phyloP scores from a whole-genome alignment of 768 basidiomycete species.

The Podaxis sp. region DNA sequence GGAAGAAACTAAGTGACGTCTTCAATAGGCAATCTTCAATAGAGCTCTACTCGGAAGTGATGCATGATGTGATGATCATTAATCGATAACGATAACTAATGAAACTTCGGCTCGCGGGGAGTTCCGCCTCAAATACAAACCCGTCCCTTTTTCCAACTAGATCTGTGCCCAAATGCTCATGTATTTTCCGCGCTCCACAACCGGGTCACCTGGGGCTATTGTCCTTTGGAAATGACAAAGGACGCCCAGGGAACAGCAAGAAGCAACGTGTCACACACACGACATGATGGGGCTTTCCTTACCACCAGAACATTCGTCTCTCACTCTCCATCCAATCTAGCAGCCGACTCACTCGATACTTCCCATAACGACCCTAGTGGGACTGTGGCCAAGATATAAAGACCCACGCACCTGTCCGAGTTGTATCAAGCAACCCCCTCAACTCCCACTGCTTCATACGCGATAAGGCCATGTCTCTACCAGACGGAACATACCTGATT shows the following conservation, averaged over 20 bases:
- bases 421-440: background rate
- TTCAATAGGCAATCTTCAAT: background rate
- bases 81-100: conserved; percentile 12
- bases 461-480: background rate
- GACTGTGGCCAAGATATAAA: background rate
- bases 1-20: conserved; percentile 6
- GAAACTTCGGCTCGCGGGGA: background rate
- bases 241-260: background rate
- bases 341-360: background rate
- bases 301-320: conserved; percentile 2
- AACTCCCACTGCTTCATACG: background rate
- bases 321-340: background rate
- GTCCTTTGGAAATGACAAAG: conserved; percentile 1
- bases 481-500: conserved; percentile 10
- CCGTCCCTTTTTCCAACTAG: background rate
- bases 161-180: conserved; percentile 2
- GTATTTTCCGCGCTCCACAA: conserved; percentile 9
- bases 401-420: background rate
- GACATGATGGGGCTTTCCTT: background rate
- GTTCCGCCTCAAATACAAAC: background rate
- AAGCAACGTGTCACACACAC: conserved; percentile 5
- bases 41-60: background rate
- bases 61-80: conserved; percentile 2
- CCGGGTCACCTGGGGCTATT: conserved; percentile 13
- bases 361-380: background rate